Base-by-base conservation (phyloP, 2,329 filamentous ascomycete species). In the Verticillium tricorpus region DNA sequence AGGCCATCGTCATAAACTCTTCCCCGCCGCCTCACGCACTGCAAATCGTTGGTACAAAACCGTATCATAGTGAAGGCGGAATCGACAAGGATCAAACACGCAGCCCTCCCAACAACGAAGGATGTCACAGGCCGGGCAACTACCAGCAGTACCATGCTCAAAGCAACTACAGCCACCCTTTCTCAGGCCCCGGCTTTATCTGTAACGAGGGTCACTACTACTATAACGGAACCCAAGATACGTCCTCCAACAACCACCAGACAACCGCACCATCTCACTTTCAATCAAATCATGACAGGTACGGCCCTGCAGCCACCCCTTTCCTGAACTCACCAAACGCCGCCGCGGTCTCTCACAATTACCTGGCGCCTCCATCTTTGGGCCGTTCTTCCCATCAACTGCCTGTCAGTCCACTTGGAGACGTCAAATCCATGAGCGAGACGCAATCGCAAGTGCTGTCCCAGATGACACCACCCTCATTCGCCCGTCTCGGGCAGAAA, bases 391-490 rank as follows among this genome's bases (percentile, higher is more conserved):
- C 45, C 2, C 19, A 52, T 12, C 19, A 52, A 2, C 11, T 52
- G 19, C 45, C 45, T 9, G 45, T 19, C n/a, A 52, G 45, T 19
- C 19, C 45, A 25, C 45, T 22, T 19, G 8, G 45, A 19, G 45
- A 52, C 22, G 45, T n/a, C n/a, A 22, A 4, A 4, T 25, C 45
- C 11, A 19, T 52, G 17, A 14, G 45, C 2, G 45, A 52, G 8
- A 52, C 22, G 19, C 45, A 52, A 22, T 12, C 45, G 45, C n/a
- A n/a, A 25, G 45, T n/a, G 19, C 19, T 19, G 9, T 52, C 19
- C 19, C 61, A 61, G 54, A 35, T 60, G 35, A 64, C 62, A 15
- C 62, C 62, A 32, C 68, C 56, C 22, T 64, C 62, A 34, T 62
- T 62, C 19, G 60, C 45, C n/a, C 63, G 62, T 9, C 31, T 32